Percentiles rank a stretch among this genome's conserved stretches.
phyloP scores from a whole-genome alignment of 306 rosid genomes.

The Quercus glauca region DNA sequence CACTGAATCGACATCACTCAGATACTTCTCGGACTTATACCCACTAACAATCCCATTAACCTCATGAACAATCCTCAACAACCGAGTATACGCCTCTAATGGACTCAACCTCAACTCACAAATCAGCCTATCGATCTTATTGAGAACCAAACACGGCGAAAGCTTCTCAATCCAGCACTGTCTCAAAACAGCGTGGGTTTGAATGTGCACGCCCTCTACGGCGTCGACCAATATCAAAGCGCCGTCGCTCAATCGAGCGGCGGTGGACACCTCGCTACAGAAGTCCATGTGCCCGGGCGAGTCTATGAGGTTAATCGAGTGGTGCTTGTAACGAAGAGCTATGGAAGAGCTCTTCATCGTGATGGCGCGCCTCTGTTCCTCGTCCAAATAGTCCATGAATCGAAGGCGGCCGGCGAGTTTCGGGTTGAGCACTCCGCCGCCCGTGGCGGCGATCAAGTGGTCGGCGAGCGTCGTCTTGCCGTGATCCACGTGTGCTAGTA shows the following conservation, averaged over 20 bases:
- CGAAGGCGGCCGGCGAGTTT: slow-evolving; percentile 80
- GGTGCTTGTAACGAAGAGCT: slow-evolving; percentile 34
- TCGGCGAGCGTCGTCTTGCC: slow-evolving; percentile 93
- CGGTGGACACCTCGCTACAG: slow-evolving; percentile 90
- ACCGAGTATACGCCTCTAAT: slow-evolving; percentile 63
- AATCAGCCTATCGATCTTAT: slow-evolving; percentile 81
- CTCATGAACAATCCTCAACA: slow-evolving; percentile 66
- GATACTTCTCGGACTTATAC: slow-evolving; percentile 68
- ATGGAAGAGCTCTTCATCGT: slow-evolving; percentile 93
- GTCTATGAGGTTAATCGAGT: slow-evolving; percentile 75
- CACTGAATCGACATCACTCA: slow-evolving; percentile 72
- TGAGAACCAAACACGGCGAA: slow-evolving; percentile 76
- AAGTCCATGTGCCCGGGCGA: slow-evolving; percentile 95
- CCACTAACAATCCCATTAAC: slow-evolving; percentile 85
- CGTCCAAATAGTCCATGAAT: slow-evolving; percentile 85
- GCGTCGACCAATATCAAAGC: slow-evolving; percentile 82
- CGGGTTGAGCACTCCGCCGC: slow-evolving; percentile 67
- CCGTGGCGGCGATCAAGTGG: slow-evolving; percentile 73
- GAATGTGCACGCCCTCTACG: slow-evolving; percentile 92
- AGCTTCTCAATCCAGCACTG: slow-evolving; percentile 91
- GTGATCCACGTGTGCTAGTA: slow-evolving; percentile 89
- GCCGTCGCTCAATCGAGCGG: slow-evolving; percentile 84
- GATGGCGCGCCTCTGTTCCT: slow-evolving; percentile 86
- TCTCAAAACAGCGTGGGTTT: slow-evolving; percentile 86
- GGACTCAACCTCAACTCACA: slow-evolving; percentile 67